Percentiles rank a stretch among this genome's conserved stretches.
Conservation (phyloP, 495 filamentous ascomycete genomes). For the Penicillium paxilli region DNA sequence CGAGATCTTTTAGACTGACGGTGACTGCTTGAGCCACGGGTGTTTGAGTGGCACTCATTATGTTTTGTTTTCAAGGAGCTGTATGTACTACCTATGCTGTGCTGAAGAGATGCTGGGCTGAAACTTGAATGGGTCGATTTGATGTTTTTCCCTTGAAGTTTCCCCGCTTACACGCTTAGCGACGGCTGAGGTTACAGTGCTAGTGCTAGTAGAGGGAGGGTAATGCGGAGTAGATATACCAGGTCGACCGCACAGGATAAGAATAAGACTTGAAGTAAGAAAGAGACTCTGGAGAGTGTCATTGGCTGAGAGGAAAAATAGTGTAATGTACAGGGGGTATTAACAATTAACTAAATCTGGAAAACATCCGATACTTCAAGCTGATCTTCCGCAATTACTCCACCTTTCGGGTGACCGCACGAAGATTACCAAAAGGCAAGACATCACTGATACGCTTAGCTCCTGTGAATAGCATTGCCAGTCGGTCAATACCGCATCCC, state of each 20-base stretch:
- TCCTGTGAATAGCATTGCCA: slow-evolving; percentile 85
- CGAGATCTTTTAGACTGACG: slow-evolving; percentile 55
- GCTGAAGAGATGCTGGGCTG: not conserved
- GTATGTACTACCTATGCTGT: no score
- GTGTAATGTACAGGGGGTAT: slow-evolving; percentile 9
- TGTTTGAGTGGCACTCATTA: slow-evolving; percentile 9
- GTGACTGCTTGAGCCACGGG: slow-evolving; percentile 48
- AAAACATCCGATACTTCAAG: no score
- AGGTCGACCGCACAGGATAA: not conserved
- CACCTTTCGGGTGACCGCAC: slow-evolving; percentile 47
- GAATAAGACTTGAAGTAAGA: no score
- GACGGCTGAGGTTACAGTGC: slow-evolving; percentile 1
- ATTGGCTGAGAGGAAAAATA: not conserved
- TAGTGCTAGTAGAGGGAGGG: not conserved
- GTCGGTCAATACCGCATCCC: slow-evolving; percentile 88
- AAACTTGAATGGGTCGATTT: not conserved
- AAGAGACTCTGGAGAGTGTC: not conserved
- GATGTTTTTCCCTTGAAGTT: not conserved
- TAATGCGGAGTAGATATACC: not conserved
- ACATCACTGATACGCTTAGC: slow-evolving; percentile 76
- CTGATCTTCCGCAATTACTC: no score
- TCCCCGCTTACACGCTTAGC: slow-evolving; percentile 25
- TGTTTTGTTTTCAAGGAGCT: not conserved
- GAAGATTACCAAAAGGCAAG: slow-evolving; percentile 82
- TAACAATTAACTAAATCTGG: no score